Evolutionary conservation across 768 basidiomycete genomes (phyloP), one percentile per base, ranked within the genome.

Genomic region (Lanmaoa rubissima): DNA sequence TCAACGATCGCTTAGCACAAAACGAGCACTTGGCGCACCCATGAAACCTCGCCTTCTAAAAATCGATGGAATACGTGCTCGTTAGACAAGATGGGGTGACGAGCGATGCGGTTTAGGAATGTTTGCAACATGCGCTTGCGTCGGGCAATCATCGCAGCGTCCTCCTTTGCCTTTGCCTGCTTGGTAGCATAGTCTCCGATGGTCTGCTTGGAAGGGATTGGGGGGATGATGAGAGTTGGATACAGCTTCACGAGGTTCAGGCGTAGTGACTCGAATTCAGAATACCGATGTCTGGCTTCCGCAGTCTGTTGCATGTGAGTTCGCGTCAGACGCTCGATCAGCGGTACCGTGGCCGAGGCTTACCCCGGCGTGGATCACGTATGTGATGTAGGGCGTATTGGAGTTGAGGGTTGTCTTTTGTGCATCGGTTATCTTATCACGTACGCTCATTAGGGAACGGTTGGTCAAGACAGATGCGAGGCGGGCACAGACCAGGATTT

Each of bases 61-160:
- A 99, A 99, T 9, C 94, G 83, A 72, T 97, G 94, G 64, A 98
- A 95, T 39, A 98, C 87, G 73, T 95, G 92, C 63, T 98, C 97
- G 53, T 94, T 92, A 6, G 94, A 95, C 48, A 98, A 72, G 54
- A 97, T 96, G n/a, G 92, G 93, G 74, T 98, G 97, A 34, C 86
- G 81, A 16, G 86, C 88, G 50, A 96, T 73, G 51, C 97, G 83
- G 67, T 96, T 95, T 44, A 99, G 77, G 75, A 98, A 99, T 4
- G 93, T 95, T 71, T 94, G 91, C 32, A 99, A 78, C 87, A 98
- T 92, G 47, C 97, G 86, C 72, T 94, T 96, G 59, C 97, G 81
- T 61, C 92, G 80, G 2, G 92, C 84, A 69, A 99, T 98, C 77
- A 98, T 84, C 1, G 88, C 82, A 3, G 86, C 85, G 70, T 99